Conservation (phyloP, 371 early-diverging fungal genomes). For the Mortierella sp. region DNA sequence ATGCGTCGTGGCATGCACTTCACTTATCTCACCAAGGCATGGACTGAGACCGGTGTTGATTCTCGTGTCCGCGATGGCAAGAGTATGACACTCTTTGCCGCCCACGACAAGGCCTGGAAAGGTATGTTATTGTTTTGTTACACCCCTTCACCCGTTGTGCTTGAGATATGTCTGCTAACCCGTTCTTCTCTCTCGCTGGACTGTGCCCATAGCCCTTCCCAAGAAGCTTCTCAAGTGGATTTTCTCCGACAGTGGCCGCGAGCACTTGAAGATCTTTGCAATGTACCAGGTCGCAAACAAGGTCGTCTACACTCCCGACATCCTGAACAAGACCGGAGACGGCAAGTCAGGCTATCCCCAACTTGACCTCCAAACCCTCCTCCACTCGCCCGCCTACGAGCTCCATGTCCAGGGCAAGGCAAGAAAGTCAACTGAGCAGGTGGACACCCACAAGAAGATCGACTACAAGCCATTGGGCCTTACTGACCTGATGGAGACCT, state of each 20-base stretch:
- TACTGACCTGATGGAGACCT: slow-evolving; percentile 23
- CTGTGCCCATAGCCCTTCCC: slow-evolving; percentile 22
- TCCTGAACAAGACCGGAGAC: slow-evolving; percentile 37
- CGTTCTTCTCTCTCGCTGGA: not conserved
- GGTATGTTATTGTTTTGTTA: slow-evolving; percentile 12
- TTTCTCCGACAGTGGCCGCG: slow-evolving; percentile 40
- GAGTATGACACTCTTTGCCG: slow-evolving; percentile 42
- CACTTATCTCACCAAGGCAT: slow-evolving; percentile 27
- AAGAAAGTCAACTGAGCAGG: not conserved
- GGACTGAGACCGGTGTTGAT: slow-evolving; percentile 36
- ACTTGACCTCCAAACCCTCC: slow-evolving; percentile 32
- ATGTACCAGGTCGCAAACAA: slow-evolving; percentile 41
- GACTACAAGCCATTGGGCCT: slow-evolving; percentile 17
- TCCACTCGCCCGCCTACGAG: slow-evolving; percentile 34
- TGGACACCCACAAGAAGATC: not conserved
- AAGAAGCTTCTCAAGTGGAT: slow-evolving; percentile 36
- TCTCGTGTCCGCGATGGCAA: slow-evolving; percentile 36
- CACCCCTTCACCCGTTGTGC: not conserved
- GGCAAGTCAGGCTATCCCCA: slow-evolving; percentile 23
- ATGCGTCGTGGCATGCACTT: slow-evolving; percentile 27
- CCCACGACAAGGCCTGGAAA: slow-evolving; percentile 44
- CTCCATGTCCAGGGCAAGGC: slow-evolving; percentile 29
- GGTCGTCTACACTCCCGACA: slow-evolving; percentile 43
- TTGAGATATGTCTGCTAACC: not conserved
- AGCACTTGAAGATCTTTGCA: slow-evolving; percentile 44